Evolutionary conservation across 2,329 filamentous ascomycete species (phyloP).

Genomic region (Camptophora hylomeconis): DNA sequence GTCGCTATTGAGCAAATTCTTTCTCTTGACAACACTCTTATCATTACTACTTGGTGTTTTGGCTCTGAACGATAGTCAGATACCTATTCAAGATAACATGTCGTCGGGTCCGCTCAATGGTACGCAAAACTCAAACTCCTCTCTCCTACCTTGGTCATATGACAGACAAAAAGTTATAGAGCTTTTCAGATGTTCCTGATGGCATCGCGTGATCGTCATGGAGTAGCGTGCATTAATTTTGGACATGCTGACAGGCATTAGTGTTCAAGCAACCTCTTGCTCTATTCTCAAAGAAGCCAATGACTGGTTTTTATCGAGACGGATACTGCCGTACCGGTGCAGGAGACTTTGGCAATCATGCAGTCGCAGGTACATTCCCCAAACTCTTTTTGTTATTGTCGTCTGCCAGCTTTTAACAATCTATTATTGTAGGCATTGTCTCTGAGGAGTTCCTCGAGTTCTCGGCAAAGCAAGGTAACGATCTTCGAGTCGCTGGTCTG

Average conservation of each 20-base stretch:
- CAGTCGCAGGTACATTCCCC: no score
- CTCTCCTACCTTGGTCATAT: no score
- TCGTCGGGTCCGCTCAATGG: slow-evolving; percentile 5
- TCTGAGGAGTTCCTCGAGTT: slow-evolving; percentile 52
- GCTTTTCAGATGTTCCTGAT: background rate
- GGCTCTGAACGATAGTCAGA: no score
- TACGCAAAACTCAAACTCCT: background rate
- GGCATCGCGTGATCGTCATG: background rate
- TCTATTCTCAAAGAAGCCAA: slow-evolving; percentile 43
- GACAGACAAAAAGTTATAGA: no score
- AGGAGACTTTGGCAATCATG: slow-evolving; percentile 46
- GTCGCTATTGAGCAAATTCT: no score
- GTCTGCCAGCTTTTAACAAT: no score
- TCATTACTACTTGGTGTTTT: no score
- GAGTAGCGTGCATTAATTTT: no score
- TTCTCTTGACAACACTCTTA: no score
- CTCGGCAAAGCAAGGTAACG: slow-evolving; percentile 45
- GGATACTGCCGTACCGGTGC: slow-evolving; percentile 48
- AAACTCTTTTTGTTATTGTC: no score
- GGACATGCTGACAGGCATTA: slow-evolving; percentile 8
- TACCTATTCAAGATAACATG: slow-evolving; percentile 5
- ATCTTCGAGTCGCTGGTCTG: slow-evolving; percentile 44
- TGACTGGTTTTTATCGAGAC: slow-evolving; percentile 49
- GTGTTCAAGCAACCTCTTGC: slow-evolving; percentile 47
- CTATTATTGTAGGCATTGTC: no score